Percentiles rank a stretch among this genome's conserved stretches.
These are phyloP conservation scores for Penicillium sp. DNA, from an alignment of 2,329 filamentous ascomycete genomes.

Conservation along the genomic window DNA sequence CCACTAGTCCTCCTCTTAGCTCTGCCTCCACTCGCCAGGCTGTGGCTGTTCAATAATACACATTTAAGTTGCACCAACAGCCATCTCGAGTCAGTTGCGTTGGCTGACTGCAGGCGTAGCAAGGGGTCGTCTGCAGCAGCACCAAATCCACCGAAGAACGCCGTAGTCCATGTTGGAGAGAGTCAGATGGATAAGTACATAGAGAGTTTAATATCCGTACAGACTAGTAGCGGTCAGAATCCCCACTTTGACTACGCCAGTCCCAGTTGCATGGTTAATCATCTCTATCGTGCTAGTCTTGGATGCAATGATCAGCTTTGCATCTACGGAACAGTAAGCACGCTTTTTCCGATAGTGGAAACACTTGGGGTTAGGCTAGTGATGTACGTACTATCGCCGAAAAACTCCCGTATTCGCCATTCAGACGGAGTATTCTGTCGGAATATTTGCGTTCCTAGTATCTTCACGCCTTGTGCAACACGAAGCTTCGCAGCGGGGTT, in stretches of 20 bases:
- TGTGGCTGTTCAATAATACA: slow-evolving; percentile 3
- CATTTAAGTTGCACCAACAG: neutral
- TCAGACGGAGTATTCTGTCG: slow-evolving; percentile 1
- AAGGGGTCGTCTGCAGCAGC: too few species aligned
- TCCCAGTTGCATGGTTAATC: neutral
- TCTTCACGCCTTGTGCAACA: neutral
- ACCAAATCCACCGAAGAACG: neutral
- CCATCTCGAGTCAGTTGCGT: too few species aligned
- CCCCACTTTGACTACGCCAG: neutral
- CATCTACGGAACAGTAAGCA: neutral
- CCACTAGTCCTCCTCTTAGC: neutral
- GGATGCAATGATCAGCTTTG: neutral
- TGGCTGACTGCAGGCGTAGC: too few species aligned
- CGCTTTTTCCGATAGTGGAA: neutral
- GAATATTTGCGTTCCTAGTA: slow-evolving; percentile 10
- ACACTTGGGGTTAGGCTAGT: too few species aligned
- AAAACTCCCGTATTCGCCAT: neutral
- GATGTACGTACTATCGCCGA: neutral
- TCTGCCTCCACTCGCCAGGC: neutral
- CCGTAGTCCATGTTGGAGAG: too few species aligned
- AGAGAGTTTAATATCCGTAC: neutral
- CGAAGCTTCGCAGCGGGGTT: neutral
- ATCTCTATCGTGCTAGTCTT: neutral
- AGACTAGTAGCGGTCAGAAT: neutral
- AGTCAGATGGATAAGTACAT: neutral